A percentile compares a stretch with the other conserved stretches of the same genome.
Evolutionary conservation across 2,329 filamentous ascomycete species (phyloP).

Genomic region (Aspergillus vadensis): DNA sequence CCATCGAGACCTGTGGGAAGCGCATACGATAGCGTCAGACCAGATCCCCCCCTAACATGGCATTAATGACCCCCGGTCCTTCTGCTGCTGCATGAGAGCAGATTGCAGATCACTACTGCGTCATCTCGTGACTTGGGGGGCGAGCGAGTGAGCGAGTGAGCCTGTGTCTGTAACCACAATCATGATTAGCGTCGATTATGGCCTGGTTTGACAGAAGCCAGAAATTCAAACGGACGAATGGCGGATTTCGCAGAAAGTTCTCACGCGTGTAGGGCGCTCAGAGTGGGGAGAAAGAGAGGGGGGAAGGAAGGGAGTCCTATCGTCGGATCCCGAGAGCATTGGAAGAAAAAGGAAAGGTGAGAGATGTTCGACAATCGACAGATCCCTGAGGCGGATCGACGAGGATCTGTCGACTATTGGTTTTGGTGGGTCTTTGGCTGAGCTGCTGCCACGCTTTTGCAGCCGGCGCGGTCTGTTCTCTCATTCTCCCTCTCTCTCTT

Average conservation of each 20-base stretch:
- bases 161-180: conserved; percentile 18
- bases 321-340: background rate
- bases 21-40: conserved; percentile 22
- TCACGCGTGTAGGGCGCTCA: background rate
- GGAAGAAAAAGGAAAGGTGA: conserved; percentile 16
- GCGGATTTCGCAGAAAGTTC: background rate
- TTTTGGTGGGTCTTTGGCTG: conserved; percentile 38
- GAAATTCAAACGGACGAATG: conserved; percentile 16
- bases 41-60: conserved; percentile 23
- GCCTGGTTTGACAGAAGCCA: conserved; percentile 16
- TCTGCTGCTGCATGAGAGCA: conserved; percentile 21
- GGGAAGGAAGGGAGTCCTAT: background rate
- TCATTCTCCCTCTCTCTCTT: conserved; percentile 3
- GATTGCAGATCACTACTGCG: conserved; percentile 21
- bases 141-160: background rate
- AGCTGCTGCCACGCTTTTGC: conserved; percentile 28
- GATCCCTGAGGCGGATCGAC: conserved; percentile 39
- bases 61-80: conserved; percentile 5
- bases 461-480: conserved; percentile 5
- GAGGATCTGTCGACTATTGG: conserved; percentile 43
- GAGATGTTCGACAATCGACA: conserved; percentile 27
- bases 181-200: conserved; percentile 17
- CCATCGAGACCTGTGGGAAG: conserved; percentile 12
- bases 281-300: background rate
- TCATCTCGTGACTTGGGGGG: conserved; percentile 23